Evolutionary conservation across 2,329 filamentous ascomycete genomes (phyloP), one percentile per base, ranked within the genome.

Genomic region (Microsporum audouinii): DNA sequence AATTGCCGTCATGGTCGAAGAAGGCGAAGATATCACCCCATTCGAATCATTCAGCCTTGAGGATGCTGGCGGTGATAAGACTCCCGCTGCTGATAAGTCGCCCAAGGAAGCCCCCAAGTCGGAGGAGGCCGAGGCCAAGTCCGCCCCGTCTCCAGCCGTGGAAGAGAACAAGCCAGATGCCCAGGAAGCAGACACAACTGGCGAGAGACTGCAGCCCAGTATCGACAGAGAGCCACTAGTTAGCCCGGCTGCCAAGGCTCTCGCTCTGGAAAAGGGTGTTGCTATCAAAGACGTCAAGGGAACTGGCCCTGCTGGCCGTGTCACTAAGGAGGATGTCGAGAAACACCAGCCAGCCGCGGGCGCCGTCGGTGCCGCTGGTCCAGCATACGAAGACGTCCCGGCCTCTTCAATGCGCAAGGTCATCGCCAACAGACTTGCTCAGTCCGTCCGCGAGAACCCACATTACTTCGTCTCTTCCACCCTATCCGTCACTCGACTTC

Each of bases 391-490:
- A 77, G 94, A 99, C 73, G 84, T 84, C 64, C 89, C 91, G 65
- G 84, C 91, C 68, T 88, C 82, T 71, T 88, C 88, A 75, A 99
- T 99, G 94, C 91, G 94, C 81, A 97, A 96, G 85, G 91, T 89
- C 67, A 99, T 99, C 75, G 94, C 94, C 76, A 85, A 79, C 77
- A 90, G 94, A 69, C 88, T 99, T 63, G 86, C 87, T 71, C 83
- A 96, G 79, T 97, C 92, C 49, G 83, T 89, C 76, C 85, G 88
- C 77, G 87, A 92, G 78, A 97, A 96, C 83, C 94, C 94, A 63
- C 94, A 97, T 83, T 99, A 95, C 85, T 99, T 92, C 75, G 92
- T 99, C 71, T 89, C 89, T 70, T 88, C 90, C 70, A 85, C 85
- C 68, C 84, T 99, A 72, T 97, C 92, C 62, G 94, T 99, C 66